phyloP scores from a whole-genome alignment of 1,284 basidiomycete genomes.

The Apiotrichum laibachii region DNA sequence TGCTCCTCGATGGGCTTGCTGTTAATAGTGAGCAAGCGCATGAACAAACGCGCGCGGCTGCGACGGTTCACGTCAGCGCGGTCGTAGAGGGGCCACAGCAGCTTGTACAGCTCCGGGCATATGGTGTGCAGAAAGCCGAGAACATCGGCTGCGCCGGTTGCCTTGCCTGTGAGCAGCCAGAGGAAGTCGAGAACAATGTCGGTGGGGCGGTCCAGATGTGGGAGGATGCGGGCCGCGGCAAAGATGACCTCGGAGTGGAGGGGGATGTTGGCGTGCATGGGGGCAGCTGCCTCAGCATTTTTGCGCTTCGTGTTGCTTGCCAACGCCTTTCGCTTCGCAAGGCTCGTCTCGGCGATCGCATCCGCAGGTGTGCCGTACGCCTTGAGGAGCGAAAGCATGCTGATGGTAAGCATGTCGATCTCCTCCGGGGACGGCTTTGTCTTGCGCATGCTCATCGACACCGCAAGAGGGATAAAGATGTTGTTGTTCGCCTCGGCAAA shows the following conservation, averaged over 20 bases:
- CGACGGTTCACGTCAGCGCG: conserved; percentile 19
- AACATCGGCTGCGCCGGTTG: conserved; percentile 25
- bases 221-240: conserved; percentile 23
- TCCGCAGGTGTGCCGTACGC: conserved; percentile 29
- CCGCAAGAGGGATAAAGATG: conserved; percentile 20
- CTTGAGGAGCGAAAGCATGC: conserved; percentile 23
- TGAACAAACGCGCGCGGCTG: conserved; percentile 29
- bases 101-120: conserved; percentile 20
- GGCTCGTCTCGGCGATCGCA: conserved; percentile 20
- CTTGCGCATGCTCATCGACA: conserved; percentile 6
- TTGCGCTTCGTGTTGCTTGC: conserved; percentile 1
- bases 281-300: too few relatives aligned
- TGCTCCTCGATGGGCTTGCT: conserved; percentile 28
- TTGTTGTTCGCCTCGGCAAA: conserved; percentile 31
- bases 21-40: conserved; percentile 39
- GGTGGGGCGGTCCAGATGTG: conserved; percentile 13
- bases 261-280: not conserved
- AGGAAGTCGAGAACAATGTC: conserved; percentile 39
- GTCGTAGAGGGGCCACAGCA: conserved; percentile 38
- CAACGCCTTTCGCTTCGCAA: not conserved
- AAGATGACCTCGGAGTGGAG: conserved; percentile 27
- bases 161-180: conserved; percentile 39
- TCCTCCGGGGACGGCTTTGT: conserved; percentile 1
- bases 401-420: conserved; percentile 12
- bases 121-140: conserved; percentile 36